Evolutionary conservation across 345 rosid genomes (phyloP).

Genomic region (Theobroma cacao): DNA sequence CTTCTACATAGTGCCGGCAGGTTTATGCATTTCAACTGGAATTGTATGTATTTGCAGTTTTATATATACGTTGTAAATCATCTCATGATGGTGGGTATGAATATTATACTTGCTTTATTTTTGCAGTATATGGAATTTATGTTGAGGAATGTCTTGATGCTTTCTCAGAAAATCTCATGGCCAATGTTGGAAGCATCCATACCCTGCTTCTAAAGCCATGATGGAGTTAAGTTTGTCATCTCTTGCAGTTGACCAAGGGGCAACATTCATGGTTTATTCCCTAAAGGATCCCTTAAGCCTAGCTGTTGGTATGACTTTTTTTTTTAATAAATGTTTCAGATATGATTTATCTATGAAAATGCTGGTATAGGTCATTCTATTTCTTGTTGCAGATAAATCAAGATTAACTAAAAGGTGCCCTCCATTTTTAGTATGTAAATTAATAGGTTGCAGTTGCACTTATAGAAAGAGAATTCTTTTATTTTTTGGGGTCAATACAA

Average conservation of each 20-base stretch:
- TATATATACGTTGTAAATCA: background rate
- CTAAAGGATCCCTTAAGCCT: background rate
- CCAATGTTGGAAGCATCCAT: constrained; percentile 9
- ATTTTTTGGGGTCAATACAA: background rate
- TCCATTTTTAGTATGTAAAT: background rate
- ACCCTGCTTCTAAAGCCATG: constrained; percentile 7
- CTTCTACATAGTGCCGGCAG: too few species aligned
- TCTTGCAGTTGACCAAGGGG: constrained; percentile 16
- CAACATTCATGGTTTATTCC: background rate
- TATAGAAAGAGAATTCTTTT: background rate
- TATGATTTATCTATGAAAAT: background rate
- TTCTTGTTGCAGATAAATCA: background rate
- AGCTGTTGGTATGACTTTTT: constrained; percentile 3
- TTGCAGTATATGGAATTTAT: background rate
- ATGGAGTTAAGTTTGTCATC: background rate
- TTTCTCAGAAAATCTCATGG: constrained; percentile 9
- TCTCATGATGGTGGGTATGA: background rate
- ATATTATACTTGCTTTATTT: background rate
- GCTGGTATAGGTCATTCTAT: background rate
- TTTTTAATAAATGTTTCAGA: background rate
- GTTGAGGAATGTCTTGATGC: constrained; percentile 4
- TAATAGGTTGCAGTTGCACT: background rate
- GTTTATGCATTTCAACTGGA: background rate
- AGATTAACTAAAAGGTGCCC: background rate
- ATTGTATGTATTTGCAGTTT: background rate